A percentile compares a stretch with the other conserved stretches of the same genome.
Evolutionary conservation across 768 basidiomycete species (phyloP).

Genomic region (Pisolithus microcarpus): DNA sequence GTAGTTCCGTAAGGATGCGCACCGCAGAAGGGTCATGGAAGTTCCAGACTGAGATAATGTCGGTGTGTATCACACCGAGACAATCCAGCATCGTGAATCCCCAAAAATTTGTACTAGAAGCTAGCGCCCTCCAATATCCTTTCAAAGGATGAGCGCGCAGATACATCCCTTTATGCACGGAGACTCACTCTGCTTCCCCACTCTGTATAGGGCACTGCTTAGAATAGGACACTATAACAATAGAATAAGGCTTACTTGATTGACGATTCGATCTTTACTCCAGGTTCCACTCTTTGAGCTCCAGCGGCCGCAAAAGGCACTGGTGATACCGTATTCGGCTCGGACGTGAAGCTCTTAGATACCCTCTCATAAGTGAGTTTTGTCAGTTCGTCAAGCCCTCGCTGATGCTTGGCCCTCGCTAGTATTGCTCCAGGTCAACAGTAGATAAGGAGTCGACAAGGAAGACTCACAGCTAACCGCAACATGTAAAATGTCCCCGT

Average conservation of each 20-base stretch:
- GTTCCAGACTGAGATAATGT: constrained; percentile 17
- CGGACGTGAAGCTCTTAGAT: background rate
- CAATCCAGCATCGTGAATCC: constrained; percentile 5
- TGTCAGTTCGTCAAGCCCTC: background rate
- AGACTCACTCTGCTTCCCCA: constrained; percentile 3
- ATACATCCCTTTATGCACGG: background rate
- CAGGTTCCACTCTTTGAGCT: constrained; percentile 1
- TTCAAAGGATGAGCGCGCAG: background rate
- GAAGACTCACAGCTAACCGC: background rate
- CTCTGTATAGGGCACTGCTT: background rate
- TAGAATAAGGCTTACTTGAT: background rate
- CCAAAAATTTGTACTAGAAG: constrained; percentile 6
- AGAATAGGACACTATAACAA: background rate
- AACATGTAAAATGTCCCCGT: background rate
- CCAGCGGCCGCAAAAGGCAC: background rate
- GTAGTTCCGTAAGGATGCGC: background rate
- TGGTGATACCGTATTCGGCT: background rate
- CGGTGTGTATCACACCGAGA: constrained; percentile 13
- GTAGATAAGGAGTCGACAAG: background rate
- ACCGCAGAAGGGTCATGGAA: constrained; percentile 5
- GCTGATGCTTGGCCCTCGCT: background rate
- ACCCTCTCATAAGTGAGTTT: constrained; percentile 1
- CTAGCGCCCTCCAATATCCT: constrained; percentile 16
- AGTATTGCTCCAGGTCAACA: background rate
- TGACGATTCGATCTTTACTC: constrained; percentile 1